Percentiles rank a stretch among this genome's conserved stretches.
Conservation (phyloP, 208 protist genomes). For the Wallacemonas collosoma region DNA sequence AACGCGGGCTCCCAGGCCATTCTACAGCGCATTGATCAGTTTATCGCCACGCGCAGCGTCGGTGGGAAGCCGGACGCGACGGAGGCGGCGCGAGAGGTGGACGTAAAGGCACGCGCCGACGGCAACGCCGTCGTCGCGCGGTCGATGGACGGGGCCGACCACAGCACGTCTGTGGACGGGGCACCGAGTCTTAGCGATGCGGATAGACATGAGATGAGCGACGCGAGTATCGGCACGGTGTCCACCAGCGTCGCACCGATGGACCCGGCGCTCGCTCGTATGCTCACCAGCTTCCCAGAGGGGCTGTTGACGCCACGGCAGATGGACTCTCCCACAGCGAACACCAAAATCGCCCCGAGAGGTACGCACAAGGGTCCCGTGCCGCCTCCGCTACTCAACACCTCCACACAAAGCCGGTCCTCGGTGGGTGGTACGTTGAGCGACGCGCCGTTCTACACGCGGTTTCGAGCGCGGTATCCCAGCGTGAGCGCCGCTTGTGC, state of each 20-base stretch:
- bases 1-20: constrained; percentile 64
- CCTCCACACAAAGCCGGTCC: not conserved
- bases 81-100: no score
- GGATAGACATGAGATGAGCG: not conserved
- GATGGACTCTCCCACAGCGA: not conserved
- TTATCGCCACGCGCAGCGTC: constrained; percentile 28
- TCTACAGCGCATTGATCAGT: constrained; percentile 48
- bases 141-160: no score
- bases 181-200: not conserved
- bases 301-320: not conserved
- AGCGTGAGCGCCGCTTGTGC: not conserved
- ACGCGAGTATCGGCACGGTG: not conserved
- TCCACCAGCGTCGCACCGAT: not conserved
- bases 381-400: not conserved
- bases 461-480: not conserved
- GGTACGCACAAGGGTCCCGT: not conserved
- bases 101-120: no score
- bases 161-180: not conserved
- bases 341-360: not conserved
- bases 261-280: not conserved
- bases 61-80: not conserved
- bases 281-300: not conserved
- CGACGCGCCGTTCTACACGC: not conserved
- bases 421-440: not conserved
- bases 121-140: no score